These are phyloP conservation scores for Elongisporangium senticosum DNA, from an alignment of 352 stramenopile species.

Conservation along the genomic window DNA sequence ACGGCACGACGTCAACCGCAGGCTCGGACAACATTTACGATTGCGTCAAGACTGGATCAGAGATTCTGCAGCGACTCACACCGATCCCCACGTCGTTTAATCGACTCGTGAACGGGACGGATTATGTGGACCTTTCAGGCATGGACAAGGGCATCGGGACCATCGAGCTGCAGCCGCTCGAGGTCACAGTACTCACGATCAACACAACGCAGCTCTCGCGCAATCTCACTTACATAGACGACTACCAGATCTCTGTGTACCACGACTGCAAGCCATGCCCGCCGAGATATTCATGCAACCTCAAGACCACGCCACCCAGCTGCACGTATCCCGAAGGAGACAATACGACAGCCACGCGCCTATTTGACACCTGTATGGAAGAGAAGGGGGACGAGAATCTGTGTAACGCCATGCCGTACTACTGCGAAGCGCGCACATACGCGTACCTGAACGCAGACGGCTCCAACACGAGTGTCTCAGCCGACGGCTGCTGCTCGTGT, in stretches of 20 bases:
- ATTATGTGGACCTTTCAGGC: conserved; percentile 77
- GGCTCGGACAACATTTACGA: conserved; percentile 77
- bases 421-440: conserved; percentile 34
- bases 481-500: conserved; percentile 86
- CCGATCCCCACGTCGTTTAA: conserved; percentile 60
- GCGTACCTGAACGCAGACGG: conserved; percentile 17
- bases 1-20: conserved; percentile 79
- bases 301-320: conserved; percentile 23
- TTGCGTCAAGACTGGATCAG: conserved; percentile 87
- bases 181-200: conserved; percentile 91
- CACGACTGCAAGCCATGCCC: conserved; percentile 94
- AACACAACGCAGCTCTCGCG: conserved; percentile 85
- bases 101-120: conserved; percentile 48
- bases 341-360: conserved; percentile 24
- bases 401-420: conserved; percentile 65
- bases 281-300: conserved; percentile 87
- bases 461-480: conserved; percentile 9
- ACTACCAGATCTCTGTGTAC: conserved; percentile 95
- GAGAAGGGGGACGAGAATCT: conserved; percentile 27
- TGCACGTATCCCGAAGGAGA: conserved; percentile 71
- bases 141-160: conserved; percentile 45
- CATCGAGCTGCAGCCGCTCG: conserved; percentile 80
- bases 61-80: conserved; percentile 86
- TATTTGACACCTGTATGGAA: conserved; percentile 47
- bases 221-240: conserved; percentile 95